phyloP scores from a whole-genome alignment of 768 basidiomycete genomes.

The Mycena vulgaris region DNA sequence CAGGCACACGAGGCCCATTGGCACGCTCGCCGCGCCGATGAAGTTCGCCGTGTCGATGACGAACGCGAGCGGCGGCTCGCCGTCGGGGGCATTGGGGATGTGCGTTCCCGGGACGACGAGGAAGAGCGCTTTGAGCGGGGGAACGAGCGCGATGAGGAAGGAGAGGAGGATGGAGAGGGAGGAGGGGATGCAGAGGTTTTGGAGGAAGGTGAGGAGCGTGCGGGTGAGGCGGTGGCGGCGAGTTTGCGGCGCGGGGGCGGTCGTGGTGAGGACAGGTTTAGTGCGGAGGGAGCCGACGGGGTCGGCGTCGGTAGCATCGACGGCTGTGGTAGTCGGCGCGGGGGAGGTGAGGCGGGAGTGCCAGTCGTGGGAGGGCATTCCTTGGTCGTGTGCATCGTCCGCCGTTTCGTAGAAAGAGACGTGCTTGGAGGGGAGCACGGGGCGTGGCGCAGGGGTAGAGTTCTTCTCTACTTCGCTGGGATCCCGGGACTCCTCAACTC shows the following conservation, averaged over 20 bases:
- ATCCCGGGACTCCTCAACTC: neutral
- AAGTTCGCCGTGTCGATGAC: conserved; percentile 66
- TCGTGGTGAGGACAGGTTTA: neutral
- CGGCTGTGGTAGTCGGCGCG: neutral
- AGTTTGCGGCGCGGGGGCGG: no score
- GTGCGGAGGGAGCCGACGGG: neutral
- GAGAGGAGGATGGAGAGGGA: conserved; percentile 63
- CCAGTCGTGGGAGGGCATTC: neutral
- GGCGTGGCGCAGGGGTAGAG: neutral
- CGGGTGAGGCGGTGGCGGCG: conserved; percentile 41
- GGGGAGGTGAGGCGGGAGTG: neutral
- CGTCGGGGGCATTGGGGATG: conserved; percentile 67
- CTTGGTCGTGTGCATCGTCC: neutral
- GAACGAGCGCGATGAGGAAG: conserved; percentile 65
- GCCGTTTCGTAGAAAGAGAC: neutral
- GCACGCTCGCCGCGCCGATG: conserved; percentile 68
- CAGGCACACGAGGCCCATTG: conserved; percentile 68
- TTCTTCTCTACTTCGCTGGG: neutral
- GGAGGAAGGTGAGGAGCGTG: conserved; percentile 40
- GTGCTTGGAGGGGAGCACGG: neutral
- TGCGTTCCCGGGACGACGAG: conserved; percentile 52
- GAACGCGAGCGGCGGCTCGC: conserved; percentile 69
- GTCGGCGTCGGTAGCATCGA: neutral
- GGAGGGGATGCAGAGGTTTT: conserved; percentile 57
- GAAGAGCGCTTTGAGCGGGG: conserved; percentile 69